Evolutionary conservation across 805 yeast species (phyloP).

Genomic region (Grigorovia yakushimaensis): DNA sequence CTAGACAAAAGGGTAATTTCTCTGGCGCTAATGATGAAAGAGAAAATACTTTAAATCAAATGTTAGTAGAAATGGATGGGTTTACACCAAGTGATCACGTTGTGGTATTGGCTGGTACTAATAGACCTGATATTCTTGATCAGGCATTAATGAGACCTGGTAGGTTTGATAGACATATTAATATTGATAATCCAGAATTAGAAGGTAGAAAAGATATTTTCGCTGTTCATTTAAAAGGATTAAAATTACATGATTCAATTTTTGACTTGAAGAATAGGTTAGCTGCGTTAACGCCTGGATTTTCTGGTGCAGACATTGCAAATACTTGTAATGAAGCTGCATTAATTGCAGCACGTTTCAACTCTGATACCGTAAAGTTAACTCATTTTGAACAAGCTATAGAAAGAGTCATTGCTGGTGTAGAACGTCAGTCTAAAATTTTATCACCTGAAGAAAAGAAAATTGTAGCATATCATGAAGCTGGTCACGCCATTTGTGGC

Average conservation of each 20-base stretch:
- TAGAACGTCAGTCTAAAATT: constrained; percentile 81
- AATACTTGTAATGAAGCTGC: constrained; percentile 97
- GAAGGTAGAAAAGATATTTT: constrained; percentile 93
- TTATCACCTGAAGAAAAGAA: constrained; percentile 78
- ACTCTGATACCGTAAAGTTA: constrained; percentile 58
- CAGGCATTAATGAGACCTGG: constrained; percentile 94
- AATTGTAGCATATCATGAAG: constrained; percentile 95
- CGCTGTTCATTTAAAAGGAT: constrained; percentile 69
- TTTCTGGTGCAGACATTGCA: constrained; percentile 97
- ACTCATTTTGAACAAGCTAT: constrained; percentile 91
- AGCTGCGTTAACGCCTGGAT: constrained; percentile 96
- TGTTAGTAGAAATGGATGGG: constrained; percentile 98
- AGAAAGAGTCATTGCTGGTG: constrained; percentile 93
- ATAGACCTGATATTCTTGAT: constrained; percentile 89
- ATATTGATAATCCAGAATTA: constrained; percentile 86
- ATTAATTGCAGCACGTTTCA: constrained; percentile 83
- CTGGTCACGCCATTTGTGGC: constrained; percentile 98
- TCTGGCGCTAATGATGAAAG: constrained; percentile 91
- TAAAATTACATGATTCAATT: constrained; percentile 47
- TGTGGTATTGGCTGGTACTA: constrained; percentile 95
- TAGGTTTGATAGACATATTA: constrained; percentile 88
- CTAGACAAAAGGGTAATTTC: constrained; percentile 60
- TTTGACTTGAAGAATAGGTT: constrained; percentile 68
- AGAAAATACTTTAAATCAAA: constrained; percentile 91
- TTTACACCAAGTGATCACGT: constrained; percentile 85